Percentiles rank a stretch among this genome's conserved stretches.
phyloP scores from a whole-genome alignment of 495 filamentous ascomycete genomes.

The Elasticomyces elasticus region DNA sequence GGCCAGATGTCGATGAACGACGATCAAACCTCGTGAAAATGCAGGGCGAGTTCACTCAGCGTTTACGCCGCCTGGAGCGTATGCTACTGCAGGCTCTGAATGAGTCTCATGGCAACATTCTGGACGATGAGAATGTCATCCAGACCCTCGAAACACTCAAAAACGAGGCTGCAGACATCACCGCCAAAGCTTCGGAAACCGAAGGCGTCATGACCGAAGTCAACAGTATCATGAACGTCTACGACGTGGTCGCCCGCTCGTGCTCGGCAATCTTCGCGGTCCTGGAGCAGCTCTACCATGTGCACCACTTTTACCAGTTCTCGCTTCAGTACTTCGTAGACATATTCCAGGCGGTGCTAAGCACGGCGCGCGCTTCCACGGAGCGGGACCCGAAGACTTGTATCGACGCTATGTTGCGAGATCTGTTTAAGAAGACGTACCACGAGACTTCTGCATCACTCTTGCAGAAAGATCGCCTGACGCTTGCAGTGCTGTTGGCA shows the following conservation, averaged over 20 bases:
- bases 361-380: constrained; percentile 62
- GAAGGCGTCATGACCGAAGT: constrained; percentile 98
- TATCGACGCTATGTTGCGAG: constrained; percentile 74
- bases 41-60: constrained; percentile 96
- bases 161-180: constrained; percentile 92
- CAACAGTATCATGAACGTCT: constrained; percentile 84
- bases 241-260: constrained; percentile 80
- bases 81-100: constrained; percentile 88
- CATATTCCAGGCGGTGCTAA: constrained; percentile 90
- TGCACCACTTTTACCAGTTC: constrained; percentile 99
- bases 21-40: constrained; percentile 94
- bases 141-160: constrained; percentile 97
- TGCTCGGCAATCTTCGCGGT: constrained; percentile 97
- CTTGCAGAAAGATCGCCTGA: constrained; percentile 87
- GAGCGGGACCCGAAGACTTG: constrained; percentile 67
- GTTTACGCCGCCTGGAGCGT: constrained; percentile 93
- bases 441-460: constrained; percentile 87
- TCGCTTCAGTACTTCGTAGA: constrained; percentile 95
- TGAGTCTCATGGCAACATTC: constrained; percentile 93
- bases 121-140: constrained; percentile 96
- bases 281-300: constrained; percentile 90
- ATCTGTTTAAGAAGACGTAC: constrained; percentile 85
- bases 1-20: constrained; percentile 94
- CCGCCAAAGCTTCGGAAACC: constrained; percentile 87
- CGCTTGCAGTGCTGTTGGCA: constrained; percentile 89